These are phyloP conservation scores for Volutella citrinella DNA, from an alignment of 2,329 filamentous ascomycete genomes.

Conservation along the genomic window DNA sequence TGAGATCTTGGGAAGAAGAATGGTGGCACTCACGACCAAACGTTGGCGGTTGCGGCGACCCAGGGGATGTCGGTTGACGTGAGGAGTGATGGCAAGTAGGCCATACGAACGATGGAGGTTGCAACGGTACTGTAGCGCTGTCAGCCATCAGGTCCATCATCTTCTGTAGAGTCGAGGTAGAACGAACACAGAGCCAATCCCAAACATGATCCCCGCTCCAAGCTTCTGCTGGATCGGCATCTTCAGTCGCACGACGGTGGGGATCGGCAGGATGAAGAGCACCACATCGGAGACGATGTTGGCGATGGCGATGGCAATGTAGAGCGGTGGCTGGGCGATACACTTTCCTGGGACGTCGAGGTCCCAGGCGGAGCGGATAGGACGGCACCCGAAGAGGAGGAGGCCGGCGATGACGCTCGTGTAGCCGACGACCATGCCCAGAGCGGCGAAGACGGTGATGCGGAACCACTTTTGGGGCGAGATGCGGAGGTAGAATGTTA, in stretches of 20 bases:
- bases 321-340: conserved; percentile 41
- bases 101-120: conserved; percentile 28
- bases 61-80: conserved; percentile 23
- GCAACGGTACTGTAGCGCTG: conserved; percentile 30
- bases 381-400: conserved; percentile 18
- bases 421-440: conserved; percentile 27
- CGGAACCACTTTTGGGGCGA: conserved; percentile 31
- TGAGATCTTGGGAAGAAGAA: background rate
- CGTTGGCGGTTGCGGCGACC: conserved; percentile 22
- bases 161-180: no score
- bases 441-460: conserved; percentile 20
- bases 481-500: conserved; percentile 33
- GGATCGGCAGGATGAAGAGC: conserved; percentile 43
- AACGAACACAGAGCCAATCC: conserved; percentile 32
- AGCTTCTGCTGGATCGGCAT: conserved; percentile 45
- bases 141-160: no score
- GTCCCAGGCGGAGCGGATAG: conserved; percentile 17
- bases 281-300: conserved; percentile 47
- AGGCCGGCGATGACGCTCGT: conserved; percentile 19
- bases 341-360: conserved; percentile 29
- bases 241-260: conserved; percentile 39
- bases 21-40: conserved; percentile 22
- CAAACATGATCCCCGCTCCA: conserved; percentile 41
- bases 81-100: conserved; percentile 20
- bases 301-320: conserved; percentile 44